Conservation (phyloP, 2,329 filamentous ascomycete genomes). For the Microdochium paspali region DNA sequence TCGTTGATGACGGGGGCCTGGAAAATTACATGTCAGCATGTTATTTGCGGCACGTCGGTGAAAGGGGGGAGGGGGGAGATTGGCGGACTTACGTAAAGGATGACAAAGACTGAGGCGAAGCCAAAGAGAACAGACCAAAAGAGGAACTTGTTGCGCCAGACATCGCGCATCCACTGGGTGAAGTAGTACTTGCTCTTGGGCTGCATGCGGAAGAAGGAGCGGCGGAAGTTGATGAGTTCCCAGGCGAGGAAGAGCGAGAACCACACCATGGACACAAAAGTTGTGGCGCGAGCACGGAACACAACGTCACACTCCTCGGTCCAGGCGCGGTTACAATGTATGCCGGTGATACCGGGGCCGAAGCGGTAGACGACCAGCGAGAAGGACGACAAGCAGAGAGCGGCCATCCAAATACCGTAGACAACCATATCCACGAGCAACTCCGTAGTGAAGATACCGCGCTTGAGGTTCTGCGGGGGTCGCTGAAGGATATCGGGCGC, state of each 20-base stretch:
- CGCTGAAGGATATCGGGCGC: neutral
- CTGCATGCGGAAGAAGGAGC: neutral
- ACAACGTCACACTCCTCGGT: slow-evolving; percentile 12
- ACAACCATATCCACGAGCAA: neutral
- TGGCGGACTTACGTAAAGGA: slow-evolving; percentile 42
- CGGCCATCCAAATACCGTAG: neutral
- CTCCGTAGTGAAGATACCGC: neutral
- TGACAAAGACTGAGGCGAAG: neutral
- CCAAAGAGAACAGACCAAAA: neutral
- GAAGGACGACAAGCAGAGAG: neutral
- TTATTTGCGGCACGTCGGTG: too few species aligned
- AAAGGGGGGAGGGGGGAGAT: too few species aligned
- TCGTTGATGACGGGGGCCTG: neutral
- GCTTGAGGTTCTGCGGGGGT: neutral
- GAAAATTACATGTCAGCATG: neutral
- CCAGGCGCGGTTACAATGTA: slow-evolving; percentile 24
- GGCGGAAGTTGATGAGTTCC: neutral
- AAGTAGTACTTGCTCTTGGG: slow-evolving; percentile 1
- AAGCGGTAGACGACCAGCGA: neutral
- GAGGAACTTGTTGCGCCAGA: neutral
- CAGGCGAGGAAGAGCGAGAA: neutral
- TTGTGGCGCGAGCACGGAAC: neutral
- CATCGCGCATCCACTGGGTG: neutral
- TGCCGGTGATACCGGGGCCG: neutral
- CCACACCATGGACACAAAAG: slow-evolving; percentile 32